Evolutionary conservation across 352 stramenopile species (phyloP).

Genomic region (Peronospora farinosa): DNA sequence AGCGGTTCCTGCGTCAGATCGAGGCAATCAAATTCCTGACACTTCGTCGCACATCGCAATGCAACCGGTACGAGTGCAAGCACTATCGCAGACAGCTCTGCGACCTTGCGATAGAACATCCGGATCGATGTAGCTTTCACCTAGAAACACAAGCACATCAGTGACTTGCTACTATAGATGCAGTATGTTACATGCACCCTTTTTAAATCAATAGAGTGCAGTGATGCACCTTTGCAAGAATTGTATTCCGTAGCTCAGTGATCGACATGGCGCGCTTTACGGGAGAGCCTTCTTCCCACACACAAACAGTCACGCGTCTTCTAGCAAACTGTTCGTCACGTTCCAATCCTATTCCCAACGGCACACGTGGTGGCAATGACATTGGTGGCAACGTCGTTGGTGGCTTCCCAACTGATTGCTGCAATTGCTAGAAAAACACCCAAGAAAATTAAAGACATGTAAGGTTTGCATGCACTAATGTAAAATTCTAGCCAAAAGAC

Average conservation of each 20-base stretch:
- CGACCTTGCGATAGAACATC: conserved; percentile 67
- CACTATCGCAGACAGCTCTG: conserved; percentile 43
- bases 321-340: conserved; percentile 50
- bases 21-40: conserved; percentile 53
- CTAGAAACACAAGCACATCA: conserved; percentile 13
- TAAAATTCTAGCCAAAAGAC: conserved; percentile 6
- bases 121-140: conserved; percentile 68
- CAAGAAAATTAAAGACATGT: conserved; percentile 6
- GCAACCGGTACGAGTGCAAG: conserved; percentile 58
- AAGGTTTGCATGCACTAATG: conserved; percentile 1
- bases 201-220: conserved; percentile 4
- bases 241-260: conserved; percentile 71
- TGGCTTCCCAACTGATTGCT: conserved; percentile 6
- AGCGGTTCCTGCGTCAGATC: conserved; percentile 44
- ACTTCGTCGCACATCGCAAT: conserved; percentile 49
- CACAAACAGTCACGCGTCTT: conserved; percentile 65
- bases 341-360: conserved; percentile 19
- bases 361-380: conserved; percentile 31
- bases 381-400: conserved; percentile 10
- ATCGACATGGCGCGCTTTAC: conserved; percentile 78
- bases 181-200: not conserved
- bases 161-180: not conserved
- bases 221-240: conserved; percentile 54
- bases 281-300: conserved; percentile 65
- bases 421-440: conserved; percentile 11